Conservation (phyloP, 2,329 filamentous ascomycete genomes). For the Curvularia spicifera region DNA sequence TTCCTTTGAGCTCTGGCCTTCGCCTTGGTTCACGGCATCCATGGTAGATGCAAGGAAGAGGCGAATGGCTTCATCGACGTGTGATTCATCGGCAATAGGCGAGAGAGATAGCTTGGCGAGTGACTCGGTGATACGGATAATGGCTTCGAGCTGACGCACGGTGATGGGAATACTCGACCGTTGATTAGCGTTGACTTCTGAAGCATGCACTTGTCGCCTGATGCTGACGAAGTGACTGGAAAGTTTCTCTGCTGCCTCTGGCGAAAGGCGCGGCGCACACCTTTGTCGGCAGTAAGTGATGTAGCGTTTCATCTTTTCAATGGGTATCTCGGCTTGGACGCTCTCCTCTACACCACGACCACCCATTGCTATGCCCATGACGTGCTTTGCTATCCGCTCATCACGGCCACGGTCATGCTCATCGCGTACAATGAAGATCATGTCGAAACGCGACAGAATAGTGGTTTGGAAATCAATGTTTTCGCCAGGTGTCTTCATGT, state of each 20-base stretch:
- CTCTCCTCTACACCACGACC: slow-evolving; percentile 82
- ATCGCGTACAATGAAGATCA: slow-evolving; percentile 99
- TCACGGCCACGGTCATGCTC: slow-evolving; percentile 90
- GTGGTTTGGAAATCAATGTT: slow-evolving; percentile 99
- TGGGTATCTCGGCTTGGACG: slow-evolving; percentile 83
- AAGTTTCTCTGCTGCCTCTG: slow-evolving; percentile 92
- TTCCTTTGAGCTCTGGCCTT: slow-evolving; percentile 78
- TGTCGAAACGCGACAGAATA: slow-evolving; percentile 96
- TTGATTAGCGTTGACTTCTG: slow-evolving; percentile 86
- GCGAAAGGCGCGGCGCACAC: slow-evolving; percentile 87
- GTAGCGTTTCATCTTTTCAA: slow-evolving; percentile 97
- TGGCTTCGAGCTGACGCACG: slow-evolving; percentile 93
- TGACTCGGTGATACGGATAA: slow-evolving; percentile 95
- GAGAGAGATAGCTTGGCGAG: slow-evolving; percentile 89
- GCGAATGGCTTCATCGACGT: slow-evolving; percentile 96
- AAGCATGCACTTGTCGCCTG: slow-evolving; percentile 88
- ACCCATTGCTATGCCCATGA: slow-evolving; percentile 97
- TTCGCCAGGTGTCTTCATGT: slow-evolving; percentile 95
- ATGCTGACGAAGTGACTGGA: slow-evolving; percentile 98
- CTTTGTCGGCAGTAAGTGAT: slow-evolving; percentile 96
- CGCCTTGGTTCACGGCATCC: slow-evolving; percentile 94
- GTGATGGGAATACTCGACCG: slow-evolving; percentile 97
- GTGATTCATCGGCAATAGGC: slow-evolving; percentile 83
- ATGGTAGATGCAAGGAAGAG: slow-evolving; percentile 96
- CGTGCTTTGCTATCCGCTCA: slow-evolving; percentile 92